These are phyloP conservation scores for Talaromyces wortmannii DNA, from an alignment of 495 filamentous ascomycete species.

Conservation along the genomic window DNA sequence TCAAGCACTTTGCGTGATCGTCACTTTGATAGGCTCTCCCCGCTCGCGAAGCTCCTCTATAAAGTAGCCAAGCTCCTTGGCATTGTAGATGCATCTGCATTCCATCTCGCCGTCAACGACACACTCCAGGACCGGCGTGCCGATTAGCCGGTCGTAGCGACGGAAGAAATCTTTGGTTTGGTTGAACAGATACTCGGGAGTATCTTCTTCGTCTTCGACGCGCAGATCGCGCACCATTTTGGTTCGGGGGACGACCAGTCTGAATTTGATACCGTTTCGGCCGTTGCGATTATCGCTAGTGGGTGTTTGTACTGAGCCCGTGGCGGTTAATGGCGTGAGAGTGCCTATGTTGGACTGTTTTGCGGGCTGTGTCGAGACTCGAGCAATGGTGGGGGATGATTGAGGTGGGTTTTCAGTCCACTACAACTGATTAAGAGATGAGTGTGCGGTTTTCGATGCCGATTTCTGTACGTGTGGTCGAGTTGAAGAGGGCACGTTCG, in stretches of 20 bases:
- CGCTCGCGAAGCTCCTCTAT: not conserved
- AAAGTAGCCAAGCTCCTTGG: not conserved
- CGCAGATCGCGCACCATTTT: conserved; percentile 1
- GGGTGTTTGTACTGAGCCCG: too few relatives aligned
- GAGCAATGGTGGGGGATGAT: too few relatives aligned
- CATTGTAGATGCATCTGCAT: conserved; percentile 2
- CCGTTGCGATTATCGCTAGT: not conserved
- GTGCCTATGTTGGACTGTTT: too few relatives aligned
- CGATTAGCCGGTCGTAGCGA: not conserved
- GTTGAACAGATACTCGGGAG: not conserved
- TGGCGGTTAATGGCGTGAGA: too few relatives aligned
- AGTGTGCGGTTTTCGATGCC: too few relatives aligned
- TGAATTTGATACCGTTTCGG: not conserved
- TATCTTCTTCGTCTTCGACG: not conserved
- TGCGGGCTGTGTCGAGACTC: too few relatives aligned
- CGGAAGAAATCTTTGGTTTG: conserved; percentile 1
- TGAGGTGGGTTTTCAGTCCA: too few relatives aligned
- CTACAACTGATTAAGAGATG: too few relatives aligned
- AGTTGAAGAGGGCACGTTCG: too few relatives aligned
- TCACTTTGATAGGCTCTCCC: not conserved
- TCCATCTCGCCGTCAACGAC: conserved; percentile 1
- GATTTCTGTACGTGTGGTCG: too few relatives aligned
- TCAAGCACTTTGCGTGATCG: not conserved
- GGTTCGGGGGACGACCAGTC: not conserved
- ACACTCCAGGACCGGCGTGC: not conserved